phyloP scores from a whole-genome alignment of 345 rosid genomes.

The Corchorus capsularis region DNA sequence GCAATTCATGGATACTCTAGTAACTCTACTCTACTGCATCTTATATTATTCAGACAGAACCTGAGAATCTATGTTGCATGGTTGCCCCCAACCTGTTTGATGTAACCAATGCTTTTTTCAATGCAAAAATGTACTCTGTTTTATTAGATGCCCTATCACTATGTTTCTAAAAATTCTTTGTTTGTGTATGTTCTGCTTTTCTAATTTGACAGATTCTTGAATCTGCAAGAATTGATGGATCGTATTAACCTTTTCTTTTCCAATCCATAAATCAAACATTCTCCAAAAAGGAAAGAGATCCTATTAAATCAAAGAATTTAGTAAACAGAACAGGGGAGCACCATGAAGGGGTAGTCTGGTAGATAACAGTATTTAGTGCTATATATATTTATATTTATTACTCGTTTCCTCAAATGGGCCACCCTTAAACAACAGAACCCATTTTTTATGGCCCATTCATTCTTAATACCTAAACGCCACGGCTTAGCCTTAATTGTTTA shows the following conservation, averaged over 20 bases:
- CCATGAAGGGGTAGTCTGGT: no score
- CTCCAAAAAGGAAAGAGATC: no score
- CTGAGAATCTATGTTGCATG: background rate
- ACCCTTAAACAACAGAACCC: background rate
- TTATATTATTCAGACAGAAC: background rate
- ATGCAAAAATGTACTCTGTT: background rate
- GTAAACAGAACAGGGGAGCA: no score
- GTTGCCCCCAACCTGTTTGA: background rate
- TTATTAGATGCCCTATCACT: background rate
- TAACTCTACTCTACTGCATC: background rate
- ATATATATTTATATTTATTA: background rate
- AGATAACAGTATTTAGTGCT: no score
- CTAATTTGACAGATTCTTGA: background rate
- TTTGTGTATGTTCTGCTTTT: no score
- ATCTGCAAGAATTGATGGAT: background rate
- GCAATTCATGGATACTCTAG: background rate
- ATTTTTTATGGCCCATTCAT: background rate
- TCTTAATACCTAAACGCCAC: no score
- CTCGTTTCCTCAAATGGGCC: background rate
- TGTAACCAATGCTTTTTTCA: background rate
- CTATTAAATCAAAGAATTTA: no score
- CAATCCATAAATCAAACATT: background rate
- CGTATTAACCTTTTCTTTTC: background rate
- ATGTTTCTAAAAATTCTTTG: background rate
- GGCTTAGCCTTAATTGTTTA: background rate